These are phyloP conservation scores for Phtheirospermum japonicum DNA, from an alignment of 257 asterid genomes.

Conservation along the genomic window DNA sequence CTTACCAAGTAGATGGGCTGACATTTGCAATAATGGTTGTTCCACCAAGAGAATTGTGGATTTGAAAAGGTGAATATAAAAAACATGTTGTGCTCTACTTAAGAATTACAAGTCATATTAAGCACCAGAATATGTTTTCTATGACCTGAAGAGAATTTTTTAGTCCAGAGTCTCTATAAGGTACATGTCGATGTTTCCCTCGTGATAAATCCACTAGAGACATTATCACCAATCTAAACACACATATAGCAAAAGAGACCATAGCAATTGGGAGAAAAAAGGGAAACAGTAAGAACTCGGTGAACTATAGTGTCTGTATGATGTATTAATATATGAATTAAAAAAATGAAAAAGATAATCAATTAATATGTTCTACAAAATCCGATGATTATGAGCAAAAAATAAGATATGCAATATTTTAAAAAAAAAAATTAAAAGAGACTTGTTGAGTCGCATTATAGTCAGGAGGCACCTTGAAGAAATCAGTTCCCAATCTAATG, in stretches of 20 bases:
- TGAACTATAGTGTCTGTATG: constrained; percentile 2
- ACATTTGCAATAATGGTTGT: constrained; percentile 80
- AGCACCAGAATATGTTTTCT: constrained; percentile 7
- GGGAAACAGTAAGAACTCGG: constrained; percentile 6
- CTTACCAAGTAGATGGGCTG: constrained; percentile 79
- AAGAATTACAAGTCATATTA: constrained; percentile 14
- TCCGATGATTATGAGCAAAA: too few species aligned
- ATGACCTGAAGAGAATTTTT: constrained; percentile 91
- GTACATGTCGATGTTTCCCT: constrained; percentile 81
- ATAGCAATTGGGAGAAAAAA: not conserved
- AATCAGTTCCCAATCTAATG: too few species aligned
- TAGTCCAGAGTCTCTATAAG: constrained; percentile 84
- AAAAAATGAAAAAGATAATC: too few species aligned
- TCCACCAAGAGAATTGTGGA: constrained; percentile 92
- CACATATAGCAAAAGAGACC: constrained; percentile 28
- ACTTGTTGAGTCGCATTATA: too few species aligned
- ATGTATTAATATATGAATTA: too few species aligned
- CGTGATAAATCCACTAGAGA: constrained; percentile 81
- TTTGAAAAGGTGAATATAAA: constrained; percentile 24
- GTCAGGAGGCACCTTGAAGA: too few species aligned
- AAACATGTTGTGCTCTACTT: constrained; percentile 14
- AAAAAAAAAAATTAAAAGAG: too few species aligned
- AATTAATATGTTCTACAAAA: too few species aligned
- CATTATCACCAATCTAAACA: constrained; percentile 71
- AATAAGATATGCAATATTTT: too few species aligned